Conservation (phyloP, 2,329 filamentous ascomycete genomes). For the Aspergillus persii region DNA sequence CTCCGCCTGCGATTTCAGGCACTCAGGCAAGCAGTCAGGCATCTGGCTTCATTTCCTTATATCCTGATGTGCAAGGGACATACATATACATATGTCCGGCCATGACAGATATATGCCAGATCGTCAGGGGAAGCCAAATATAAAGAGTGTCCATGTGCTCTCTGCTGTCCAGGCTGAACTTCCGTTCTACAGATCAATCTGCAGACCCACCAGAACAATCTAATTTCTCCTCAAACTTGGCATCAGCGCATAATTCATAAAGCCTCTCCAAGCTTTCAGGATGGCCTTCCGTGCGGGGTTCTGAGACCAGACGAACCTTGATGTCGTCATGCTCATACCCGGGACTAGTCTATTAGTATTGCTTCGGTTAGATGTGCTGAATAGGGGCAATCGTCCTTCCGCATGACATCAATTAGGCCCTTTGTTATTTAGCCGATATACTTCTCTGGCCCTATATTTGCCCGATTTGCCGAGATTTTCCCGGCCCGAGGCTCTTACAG, state of each 20-base stretch:
- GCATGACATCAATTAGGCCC: background rate
- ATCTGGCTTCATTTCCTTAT: background rate
- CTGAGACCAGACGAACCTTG: background rate
- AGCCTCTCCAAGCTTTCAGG: background rate
- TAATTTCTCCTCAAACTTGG: background rate
- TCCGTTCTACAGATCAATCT: too few species aligned
- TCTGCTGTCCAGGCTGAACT: too few species aligned
- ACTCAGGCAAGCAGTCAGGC: background rate
- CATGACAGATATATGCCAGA: too few species aligned
- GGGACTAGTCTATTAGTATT: background rate
- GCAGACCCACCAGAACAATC: background rate
- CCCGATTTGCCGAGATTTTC: background rate
- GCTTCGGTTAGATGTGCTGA: background rate
- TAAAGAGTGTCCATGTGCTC: background rate
- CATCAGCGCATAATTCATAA: background rate
- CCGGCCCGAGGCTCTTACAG: background rate
- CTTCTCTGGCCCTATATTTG: background rate
- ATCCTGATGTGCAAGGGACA: background rate
- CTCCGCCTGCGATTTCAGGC: slow-evolving; percentile 1
- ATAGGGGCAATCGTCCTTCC: background rate
- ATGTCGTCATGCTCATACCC: background rate
- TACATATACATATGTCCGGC: too few species aligned
- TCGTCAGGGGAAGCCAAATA: background rate
- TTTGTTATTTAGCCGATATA: background rate
- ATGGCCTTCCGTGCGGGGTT: background rate